These are phyloP conservation scores for Candida sakaeoensis DNA, from an alignment of 805 yeast species.

Conservation along the genomic window DNA sequence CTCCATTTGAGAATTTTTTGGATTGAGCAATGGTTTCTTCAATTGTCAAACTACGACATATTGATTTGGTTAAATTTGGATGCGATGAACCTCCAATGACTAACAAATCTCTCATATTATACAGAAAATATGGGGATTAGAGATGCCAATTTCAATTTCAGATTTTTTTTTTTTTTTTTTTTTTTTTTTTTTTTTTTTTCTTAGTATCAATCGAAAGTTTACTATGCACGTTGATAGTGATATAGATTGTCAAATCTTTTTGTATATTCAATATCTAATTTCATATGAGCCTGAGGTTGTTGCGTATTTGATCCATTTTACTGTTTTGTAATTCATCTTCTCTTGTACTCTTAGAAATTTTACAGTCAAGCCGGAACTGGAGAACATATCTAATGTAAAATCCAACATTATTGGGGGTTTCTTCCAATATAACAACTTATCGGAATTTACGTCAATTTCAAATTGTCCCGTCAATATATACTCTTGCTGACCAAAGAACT, in stretches of 20 bases:
- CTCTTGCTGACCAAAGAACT: slow-evolving; percentile 65
- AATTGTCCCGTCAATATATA: slow-evolving; percentile 53
- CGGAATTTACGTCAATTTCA: slow-evolving; percentile 30
- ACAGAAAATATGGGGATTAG: slow-evolving; percentile 1
- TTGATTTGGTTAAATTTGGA: slow-evolving; percentile 68
- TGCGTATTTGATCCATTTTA: slow-evolving; percentile 84
- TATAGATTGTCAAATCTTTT: too few relatives aligned
- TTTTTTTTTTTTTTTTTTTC: not conserved
- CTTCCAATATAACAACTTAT: slow-evolving; percentile 43
- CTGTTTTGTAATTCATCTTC: slow-evolving; percentile 57
- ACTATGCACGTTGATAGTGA: slow-evolving; percentile 3
- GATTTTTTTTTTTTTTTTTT: slow-evolving; percentile 2
- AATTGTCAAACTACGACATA: slow-evolving; percentile 75
- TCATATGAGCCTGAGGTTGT: slow-evolving; percentile 80
- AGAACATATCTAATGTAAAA: slow-evolving; percentile 69
- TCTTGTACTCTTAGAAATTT: slow-evolving; percentile 66
- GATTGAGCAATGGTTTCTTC: slow-evolving; percentile 64
- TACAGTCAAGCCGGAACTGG: slow-evolving; percentile 73
- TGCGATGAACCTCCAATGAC: slow-evolving; percentile 91
- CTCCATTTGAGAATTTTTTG: slow-evolving; percentile 81
- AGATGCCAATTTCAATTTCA: slow-evolving; percentile 2
- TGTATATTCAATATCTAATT: slow-evolving; percentile 56
- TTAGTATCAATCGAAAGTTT: not conserved
- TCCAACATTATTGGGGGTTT: slow-evolving; percentile 72
- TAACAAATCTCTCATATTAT: slow-evolving; percentile 79